phyloP scores from a whole-genome alignment of 495 filamentous ascomycete genomes.

The Neurospora sublineolata region DNA sequence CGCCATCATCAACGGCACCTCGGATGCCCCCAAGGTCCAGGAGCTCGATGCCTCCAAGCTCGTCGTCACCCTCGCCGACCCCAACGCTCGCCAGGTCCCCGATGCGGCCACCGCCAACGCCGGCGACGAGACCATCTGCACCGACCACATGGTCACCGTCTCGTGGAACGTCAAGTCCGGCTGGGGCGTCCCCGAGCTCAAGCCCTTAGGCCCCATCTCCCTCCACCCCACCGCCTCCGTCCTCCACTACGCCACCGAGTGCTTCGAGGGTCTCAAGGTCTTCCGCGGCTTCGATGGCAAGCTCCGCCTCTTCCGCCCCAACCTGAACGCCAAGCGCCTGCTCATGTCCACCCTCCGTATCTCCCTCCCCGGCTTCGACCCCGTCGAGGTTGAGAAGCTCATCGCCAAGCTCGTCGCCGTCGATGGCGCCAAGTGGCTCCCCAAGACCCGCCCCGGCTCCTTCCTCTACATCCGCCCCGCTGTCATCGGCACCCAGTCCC shows the following conservation, averaged over 20 bases:
- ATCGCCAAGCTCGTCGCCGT: constrained; percentile 57
- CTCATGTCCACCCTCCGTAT: constrained; percentile 59
- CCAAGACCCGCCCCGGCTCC: constrained; percentile 47
- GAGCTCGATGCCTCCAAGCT: constrained; percentile 64
- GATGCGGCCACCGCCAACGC: constrained; percentile 37
- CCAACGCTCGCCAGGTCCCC: constrained; percentile 57
- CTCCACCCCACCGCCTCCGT: constrained; percentile 77
- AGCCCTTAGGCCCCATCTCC: constrained; percentile 67
- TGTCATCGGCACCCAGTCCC: constrained; percentile 67
- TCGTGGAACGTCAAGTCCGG: constrained; percentile 55
- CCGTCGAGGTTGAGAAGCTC: constrained; percentile 59
- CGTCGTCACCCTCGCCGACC: constrained; percentile 51
- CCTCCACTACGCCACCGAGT: constrained; percentile 85
- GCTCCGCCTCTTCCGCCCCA: constrained; percentile 75
- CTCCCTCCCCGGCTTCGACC: constrained; percentile 65
- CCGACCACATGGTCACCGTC: constrained; percentile 82
- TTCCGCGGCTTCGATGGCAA: constrained; percentile 76
- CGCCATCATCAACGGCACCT: constrained; percentile 11
- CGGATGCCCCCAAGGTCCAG: constrained; percentile 16
- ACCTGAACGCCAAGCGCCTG: constrained; percentile 67
- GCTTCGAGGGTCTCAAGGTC: constrained; percentile 83
- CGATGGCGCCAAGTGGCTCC: constrained; percentile 72
- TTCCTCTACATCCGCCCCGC: constrained; percentile 77
- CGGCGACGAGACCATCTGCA: constrained; percentile 49
- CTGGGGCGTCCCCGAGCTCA: constrained; percentile 69